Evolutionary conservation across 495 filamentous ascomycete genomes (phyloP), one percentile per base, ranked within the genome.

Genomic region (Trichocladium antarcticum): DNA sequence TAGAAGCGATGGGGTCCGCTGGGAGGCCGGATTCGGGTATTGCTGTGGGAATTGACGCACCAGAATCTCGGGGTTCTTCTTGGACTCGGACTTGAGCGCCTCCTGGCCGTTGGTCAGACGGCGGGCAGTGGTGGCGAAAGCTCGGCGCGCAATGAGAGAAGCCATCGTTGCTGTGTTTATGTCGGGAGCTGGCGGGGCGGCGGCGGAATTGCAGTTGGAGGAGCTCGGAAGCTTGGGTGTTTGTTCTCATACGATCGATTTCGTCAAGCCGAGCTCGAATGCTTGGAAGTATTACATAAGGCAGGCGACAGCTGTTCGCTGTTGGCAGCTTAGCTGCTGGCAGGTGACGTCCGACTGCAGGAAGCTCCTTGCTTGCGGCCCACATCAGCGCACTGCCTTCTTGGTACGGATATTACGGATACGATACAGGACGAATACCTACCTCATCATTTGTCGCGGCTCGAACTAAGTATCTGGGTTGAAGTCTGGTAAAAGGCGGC

Each of bases 31-130:
- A 8, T 8, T 14, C 37, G 48, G 32, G 15, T 15, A 34, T 45
- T 31, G 32, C 43, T n/a, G 29, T 35, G 42, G 44, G 44, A 56
- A 42, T 40, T 51, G 59, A 70, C 65, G 62, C 63, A 73, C 68
- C 65, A 67, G 62, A 46, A 72, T 64, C 60, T 74, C 72, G 64
- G 72, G 72, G 60, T 74, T 74, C 63, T 67, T 70, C 68, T 74
- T 74, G 49, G 67, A 63, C 60, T 74, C 69, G 45, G 60, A 52
- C 60, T 71, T 70, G 42, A 73, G 66, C 12, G 60, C 62, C 39
- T 69, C 51, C 59, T 74, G 64, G 49, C 61, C 45, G 35, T 58
- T 52, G 52, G 63, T 54, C 37, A 73, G 39, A 29, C 69, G 70
- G 44, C 72, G 70, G 54, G 62, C 55, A 36, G 68, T 63, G 49